Evolutionary conservation across 805 yeast species (phyloP).

Genomic region (Spathaspora girioi): DNA sequence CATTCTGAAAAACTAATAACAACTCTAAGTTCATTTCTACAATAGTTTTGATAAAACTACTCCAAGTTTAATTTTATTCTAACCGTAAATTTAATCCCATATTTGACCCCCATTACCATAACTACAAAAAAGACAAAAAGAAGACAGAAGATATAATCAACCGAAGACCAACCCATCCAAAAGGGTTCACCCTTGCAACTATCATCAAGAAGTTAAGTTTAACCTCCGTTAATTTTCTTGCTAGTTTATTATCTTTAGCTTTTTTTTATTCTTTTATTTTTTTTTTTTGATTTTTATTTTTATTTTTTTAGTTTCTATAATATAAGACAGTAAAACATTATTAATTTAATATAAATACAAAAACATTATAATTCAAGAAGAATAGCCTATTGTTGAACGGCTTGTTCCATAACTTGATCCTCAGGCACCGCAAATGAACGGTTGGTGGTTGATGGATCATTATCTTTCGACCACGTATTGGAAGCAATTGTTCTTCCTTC

Average conservation of each 20-base stretch:
- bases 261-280: neutral
- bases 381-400: conserved; percentile 22
- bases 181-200: neutral
- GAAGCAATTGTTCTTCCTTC: conserved; percentile 53
- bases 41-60: neutral
- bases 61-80: neutral
- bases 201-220: neutral
- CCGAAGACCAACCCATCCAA: neutral
- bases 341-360: neutral
- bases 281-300: neutral
- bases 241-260: neutral
- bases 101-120: neutral
- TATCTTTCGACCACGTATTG: conserved; percentile 34
- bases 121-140: neutral
- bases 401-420: conserved; percentile 66
- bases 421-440: conserved; percentile 79
- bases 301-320: neutral
- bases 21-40: neutral
- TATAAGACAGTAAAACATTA: neutral
- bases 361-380: neutral
- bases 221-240: no score
- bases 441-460: conserved; percentile 40
- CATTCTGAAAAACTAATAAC: neutral
- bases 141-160: neutral
- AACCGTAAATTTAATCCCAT: neutral